Evolutionary conservation across 768 basidiomycete species (phyloP), one percentile per base, ranked within the genome.

Genomic region (Cystoderma amianthinum): DNA sequence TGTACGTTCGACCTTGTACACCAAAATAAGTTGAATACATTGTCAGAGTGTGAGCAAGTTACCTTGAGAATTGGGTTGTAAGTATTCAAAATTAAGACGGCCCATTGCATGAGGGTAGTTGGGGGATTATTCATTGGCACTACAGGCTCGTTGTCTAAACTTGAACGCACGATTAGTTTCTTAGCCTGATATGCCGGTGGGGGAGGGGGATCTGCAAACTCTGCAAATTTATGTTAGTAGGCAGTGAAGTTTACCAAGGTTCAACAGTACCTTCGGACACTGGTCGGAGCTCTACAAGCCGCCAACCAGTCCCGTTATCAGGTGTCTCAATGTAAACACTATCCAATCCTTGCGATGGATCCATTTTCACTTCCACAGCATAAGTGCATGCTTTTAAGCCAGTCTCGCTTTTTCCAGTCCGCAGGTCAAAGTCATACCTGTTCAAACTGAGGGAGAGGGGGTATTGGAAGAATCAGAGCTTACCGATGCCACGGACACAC

Each of bases 401-500:
- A 3, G 77, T 84, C 45, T 82, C 79, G 52, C 81, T 85, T 46
- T 75, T 69, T 2, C 85, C 85, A 1, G 80, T 82, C 16, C 60
- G 64, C n/a, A 86, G 59, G 56, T 82, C 75, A 55, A 85, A 86
- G 51, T 86, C 84, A 48, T 85, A 85, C 55, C 82, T 82, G 44
- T n/a, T 32, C 36, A 18, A 44, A 22, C 36, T 28, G 36, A 24
- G 28, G n/a, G 33, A 12, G 2, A 32, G 24, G 43, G 13, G 37
- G 32, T 19, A 13, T 11, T 21, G 24, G 39, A 3, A 18, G 12
- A 36, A 9, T 19, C 16, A 17, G 38, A 15, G 46, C 67, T 33
- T 36, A 78, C 81, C 80, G 68, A 56, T 85, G 82, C 82, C 84
- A 86, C 2, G 83, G 84, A 58, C 83, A 86, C 9, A 85, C 83